Evolutionary conservation across 441 rosid species (phyloP).

Genomic region (Brassica hybrid): DNA sequence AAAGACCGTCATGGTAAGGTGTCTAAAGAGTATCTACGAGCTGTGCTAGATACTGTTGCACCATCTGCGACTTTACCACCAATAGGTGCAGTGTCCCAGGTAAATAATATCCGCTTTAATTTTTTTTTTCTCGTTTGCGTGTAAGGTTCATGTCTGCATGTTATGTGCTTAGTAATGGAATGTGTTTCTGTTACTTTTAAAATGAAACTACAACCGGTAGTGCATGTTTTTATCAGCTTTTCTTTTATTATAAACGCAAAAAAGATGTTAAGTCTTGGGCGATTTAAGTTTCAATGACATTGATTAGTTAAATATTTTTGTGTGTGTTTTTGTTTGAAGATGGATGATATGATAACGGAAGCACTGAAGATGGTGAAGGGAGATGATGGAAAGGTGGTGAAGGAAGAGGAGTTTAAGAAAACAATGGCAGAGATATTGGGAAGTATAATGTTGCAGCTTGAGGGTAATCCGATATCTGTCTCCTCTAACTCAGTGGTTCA

Average conservation of each 20-base stretch:
- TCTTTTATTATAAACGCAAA: not conserved
- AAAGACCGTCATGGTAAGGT: constrained; percentile 77
- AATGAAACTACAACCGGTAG: not conserved
- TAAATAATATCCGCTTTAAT: constrained; percentile 29
- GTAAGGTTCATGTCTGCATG: not conserved
- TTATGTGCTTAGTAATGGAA: not conserved
- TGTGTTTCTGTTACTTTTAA: not conserved
- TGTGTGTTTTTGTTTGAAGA: constrained; percentile 46
- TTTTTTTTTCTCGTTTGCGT: not conserved
- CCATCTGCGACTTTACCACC: constrained; percentile 87
- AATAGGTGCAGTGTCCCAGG: constrained; percentile 82
- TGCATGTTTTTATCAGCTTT: not conserved
- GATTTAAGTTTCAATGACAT: not conserved
- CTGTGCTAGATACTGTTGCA: constrained; percentile 69
- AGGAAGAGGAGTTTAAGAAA: constrained; percentile 91
- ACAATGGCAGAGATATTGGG: constrained; percentile 69
- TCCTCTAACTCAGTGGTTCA: constrained; percentile 90
- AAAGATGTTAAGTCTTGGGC: not conserved
- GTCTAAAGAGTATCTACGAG: constrained; percentile 63
- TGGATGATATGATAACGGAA: constrained; percentile 64
- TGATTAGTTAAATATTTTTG: constrained; percentile 1
- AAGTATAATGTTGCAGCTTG: constrained; percentile 85
- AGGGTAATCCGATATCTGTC: constrained; percentile 68
- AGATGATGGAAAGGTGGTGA: constrained; percentile 78
- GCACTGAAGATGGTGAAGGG: constrained; percentile 64